Percentiles rank a stretch among this genome's conserved stretches.
These are phyloP conservation scores for Heterobasidion occidentale DNA, from an alignment of 1,284 basidiomycete species.

Conservation along the genomic window DNA sequence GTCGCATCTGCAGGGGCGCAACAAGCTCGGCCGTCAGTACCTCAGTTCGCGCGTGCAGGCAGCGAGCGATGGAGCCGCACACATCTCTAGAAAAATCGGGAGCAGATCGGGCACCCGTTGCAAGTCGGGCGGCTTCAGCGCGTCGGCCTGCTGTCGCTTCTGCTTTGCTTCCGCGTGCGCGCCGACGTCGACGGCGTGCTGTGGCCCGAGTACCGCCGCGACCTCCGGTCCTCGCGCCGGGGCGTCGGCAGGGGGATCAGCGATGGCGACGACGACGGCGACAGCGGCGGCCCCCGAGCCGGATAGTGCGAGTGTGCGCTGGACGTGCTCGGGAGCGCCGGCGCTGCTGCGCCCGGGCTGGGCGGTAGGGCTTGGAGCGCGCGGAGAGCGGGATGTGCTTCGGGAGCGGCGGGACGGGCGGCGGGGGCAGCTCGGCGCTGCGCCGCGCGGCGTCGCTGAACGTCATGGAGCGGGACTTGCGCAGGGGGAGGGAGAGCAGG, in stretches of 20 bases:
- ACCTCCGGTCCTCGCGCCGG: not conserved
- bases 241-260: too few species aligned
- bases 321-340: not conserved
- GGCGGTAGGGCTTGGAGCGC: constrained; percentile 15
- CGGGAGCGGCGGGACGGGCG: constrained; percentile 11
- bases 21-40: constrained; percentile 2
- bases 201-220: not conserved
- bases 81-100: constrained; percentile 85
- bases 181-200: not conserved
- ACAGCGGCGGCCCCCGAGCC: too few species aligned
- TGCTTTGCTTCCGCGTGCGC: constrained; percentile 16
- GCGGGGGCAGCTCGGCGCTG: constrained; percentile 3
- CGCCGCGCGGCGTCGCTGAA: not conserved
- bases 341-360: constrained; percentile 11
- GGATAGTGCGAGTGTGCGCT: not conserved
- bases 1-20: constrained; percentile 25
- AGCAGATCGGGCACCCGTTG: constrained; percentile 69
- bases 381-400: constrained; percentile 16
- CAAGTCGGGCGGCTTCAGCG: constrained; percentile 70
- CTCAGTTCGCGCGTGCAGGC: not conserved
- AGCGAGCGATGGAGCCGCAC: constrained; percentile 33
- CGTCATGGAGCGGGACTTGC: constrained; percentile 13
- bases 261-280: too few species aligned
- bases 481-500: constrained; percentile 10
- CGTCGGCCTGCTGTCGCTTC: constrained; percentile 33